Evolutionary conservation across 2,329 filamentous ascomycete species (phyloP).

Genomic region (Venturia nashicola): DNA sequence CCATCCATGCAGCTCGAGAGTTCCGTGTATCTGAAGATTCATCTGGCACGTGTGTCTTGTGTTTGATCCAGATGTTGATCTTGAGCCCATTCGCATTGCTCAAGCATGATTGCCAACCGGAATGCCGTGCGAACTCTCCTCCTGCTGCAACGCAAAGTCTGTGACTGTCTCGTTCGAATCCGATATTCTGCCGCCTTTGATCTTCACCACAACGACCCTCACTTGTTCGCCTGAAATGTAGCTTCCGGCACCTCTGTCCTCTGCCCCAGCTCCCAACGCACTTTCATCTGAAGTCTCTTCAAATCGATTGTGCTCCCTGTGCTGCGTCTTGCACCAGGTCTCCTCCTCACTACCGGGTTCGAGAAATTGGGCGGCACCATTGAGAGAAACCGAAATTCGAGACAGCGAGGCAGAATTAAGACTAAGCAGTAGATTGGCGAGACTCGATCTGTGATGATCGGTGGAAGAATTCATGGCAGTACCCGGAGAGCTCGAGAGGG

Average conservation of each 20-base stretch:
- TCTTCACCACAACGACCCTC: conserved; percentile 72
- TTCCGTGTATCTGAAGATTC: too few relatives aligned
- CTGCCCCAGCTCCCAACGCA: conserved; percentile 25
- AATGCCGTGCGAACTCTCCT: conserved; percentile 9
- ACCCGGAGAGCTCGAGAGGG: conserved; percentile 44
- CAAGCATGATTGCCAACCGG: conserved; percentile 3
- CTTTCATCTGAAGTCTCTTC: conserved; percentile 25
- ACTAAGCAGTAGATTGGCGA: conserved; percentile 75
- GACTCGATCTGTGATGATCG: conserved; percentile 37
- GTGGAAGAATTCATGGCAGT: conserved; percentile 19
- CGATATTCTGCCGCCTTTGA: conserved; percentile 75
- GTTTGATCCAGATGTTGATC: too few relatives aligned
- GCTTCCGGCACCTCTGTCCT: conserved; percentile 41
- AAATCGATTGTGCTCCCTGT: conserved; percentile 89
- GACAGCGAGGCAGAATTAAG: conserved; percentile 82
- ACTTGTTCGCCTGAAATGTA: conserved; percentile 76
- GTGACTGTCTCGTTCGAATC: conserved; percentile 92
- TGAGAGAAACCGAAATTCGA: conserved; percentile 86
- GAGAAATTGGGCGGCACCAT: conserved; percentile 69
- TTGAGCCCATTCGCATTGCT: background rate
- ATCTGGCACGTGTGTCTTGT: too few relatives aligned
- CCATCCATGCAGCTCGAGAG: too few relatives aligned
- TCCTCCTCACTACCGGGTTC: conserved; percentile 68
- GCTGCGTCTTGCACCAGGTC: conserved; percentile 66
- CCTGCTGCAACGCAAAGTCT: conserved; percentile 46